Base-by-base conservation (phyloP, 306 rosid species). In the Pterocarpus santalinus region DNA sequence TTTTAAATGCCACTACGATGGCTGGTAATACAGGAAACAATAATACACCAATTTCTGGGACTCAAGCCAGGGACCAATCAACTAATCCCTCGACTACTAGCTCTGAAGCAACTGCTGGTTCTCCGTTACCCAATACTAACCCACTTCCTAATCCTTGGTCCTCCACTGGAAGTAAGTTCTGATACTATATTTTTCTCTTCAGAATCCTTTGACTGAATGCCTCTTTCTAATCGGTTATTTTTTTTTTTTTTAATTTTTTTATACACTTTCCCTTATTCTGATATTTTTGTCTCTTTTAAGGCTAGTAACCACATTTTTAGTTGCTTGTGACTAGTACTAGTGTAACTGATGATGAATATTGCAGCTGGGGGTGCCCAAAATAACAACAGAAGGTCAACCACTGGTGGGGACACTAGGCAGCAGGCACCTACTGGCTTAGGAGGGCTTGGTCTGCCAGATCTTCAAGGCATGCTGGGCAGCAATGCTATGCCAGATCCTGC, bases 121-220 rank as follows among this genome's bases (percentile, higher is more conserved):
- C 93, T 72, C 91, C 91, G 28, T 85, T 90, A 70, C 98, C 98
- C 47, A 94, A 91, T 83, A 90, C 94, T n/a, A 90, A 90, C 62
- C 98, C 98, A 1, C 98, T 94, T 77, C 98, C 98, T 52, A 94
- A 94, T 88, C 98, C 98, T 61, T 94, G 98, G 97, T 72, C 86
- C 73, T 60, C 91, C 22, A 66, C 92, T 72, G 89, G 91, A 69
- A 66, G 97, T 91, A 89, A 85, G 93, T 76, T 78, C 66, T 64
- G 65, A 69, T 72, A 41, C 60, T 16, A 12, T 44, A 61, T 16
- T 70, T 70, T 77, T 78, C 7, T 83, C 49, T 44, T 69, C 64
- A 44, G 35, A 65, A 52, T 62, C 33, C 43, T 15, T 43, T 34
- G 28, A 76, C 72, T 38, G 57, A 43, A 75, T 69, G 10, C 16